A percentile compares a stretch with the other conserved stretches of the same genome.
phyloP scores from a whole-genome alignment of 371 early-diverging fungal species.

The Mucor velutinosus region DNA sequence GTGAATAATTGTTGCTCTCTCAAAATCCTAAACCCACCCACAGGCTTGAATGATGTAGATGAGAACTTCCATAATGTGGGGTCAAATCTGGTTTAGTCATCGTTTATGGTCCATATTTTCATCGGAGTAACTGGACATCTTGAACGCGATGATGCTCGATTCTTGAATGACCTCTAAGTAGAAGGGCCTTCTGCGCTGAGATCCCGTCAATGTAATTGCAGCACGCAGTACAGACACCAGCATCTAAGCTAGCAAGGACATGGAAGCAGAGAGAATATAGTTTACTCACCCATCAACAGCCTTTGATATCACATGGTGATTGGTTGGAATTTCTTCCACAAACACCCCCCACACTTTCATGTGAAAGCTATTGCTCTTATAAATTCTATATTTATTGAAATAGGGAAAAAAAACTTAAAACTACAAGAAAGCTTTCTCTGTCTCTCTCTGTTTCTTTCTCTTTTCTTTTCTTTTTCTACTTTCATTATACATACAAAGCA shows the following conservation, averaged over 20 bases:
- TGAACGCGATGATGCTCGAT: not conserved
- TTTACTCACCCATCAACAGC: not conserved
- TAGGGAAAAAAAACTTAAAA: not conserved
- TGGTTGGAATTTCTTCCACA: not conserved
- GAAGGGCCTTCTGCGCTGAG: no score
- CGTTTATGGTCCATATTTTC: conserved; percentile 1
- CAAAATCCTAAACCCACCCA: not conserved
- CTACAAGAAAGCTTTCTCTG: not conserved
- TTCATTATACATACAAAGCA: conserved; percentile 1
- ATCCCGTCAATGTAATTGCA: no score
- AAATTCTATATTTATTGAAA: conserved; percentile 4
- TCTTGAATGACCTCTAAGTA: not conserved
- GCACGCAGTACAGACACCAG: no score
- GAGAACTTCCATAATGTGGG: not conserved
- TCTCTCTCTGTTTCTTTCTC: conserved; percentile 10
- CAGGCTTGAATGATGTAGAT: not conserved
- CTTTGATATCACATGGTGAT: conserved; percentile 7
- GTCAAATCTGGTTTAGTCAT: conserved; percentile 5
- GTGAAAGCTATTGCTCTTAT: conserved; percentile 19
- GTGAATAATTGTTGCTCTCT: not conserved
- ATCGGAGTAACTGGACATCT: not conserved
- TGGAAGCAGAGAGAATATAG: not conserved
- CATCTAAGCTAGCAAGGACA: no score
- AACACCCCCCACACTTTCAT: conserved; percentile 12
- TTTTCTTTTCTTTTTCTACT: not conserved